Evolutionary conservation across 1,284 basidiomycete genomes (phyloP).

Genomic region (Fomitopsis pinicola): DNA sequence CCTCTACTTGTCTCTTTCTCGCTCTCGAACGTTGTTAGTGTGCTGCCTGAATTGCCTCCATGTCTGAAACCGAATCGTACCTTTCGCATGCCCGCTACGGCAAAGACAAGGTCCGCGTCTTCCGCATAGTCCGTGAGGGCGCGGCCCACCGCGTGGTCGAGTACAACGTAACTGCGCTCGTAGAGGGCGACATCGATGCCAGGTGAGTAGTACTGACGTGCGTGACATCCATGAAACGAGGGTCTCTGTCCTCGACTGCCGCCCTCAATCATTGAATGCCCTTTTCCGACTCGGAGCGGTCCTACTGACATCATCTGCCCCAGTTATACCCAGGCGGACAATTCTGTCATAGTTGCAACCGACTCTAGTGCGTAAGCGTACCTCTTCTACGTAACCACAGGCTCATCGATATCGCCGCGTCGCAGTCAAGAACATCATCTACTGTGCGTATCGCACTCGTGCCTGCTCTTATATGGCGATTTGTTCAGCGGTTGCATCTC

Average conservation of each 20-base stretch:
- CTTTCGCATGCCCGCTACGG: slow-evolving; percentile 69
- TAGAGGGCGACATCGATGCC: slow-evolving; percentile 77
- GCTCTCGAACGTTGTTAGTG: neutral
- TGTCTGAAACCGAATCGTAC: slow-evolving; percentile 11
- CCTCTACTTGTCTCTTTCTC: neutral
- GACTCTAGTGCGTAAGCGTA: slow-evolving; percentile 66
- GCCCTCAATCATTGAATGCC: neutral
- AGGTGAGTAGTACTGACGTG: slow-evolving; percentile 39
- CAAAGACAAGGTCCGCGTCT: slow-evolving; percentile 83
- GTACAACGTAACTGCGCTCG: slow-evolving; percentile 72
- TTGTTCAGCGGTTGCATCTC: neutral
- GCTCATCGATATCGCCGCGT: neutral
- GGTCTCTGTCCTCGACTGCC: neutral
- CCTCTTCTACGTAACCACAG: neutral
- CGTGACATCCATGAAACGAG: neutral
- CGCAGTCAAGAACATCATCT: slow-evolving; percentile 89
- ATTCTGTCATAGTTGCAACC: slow-evolving; percentile 81
- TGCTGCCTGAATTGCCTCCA: neutral
- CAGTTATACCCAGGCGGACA: slow-evolving; percentile 82
- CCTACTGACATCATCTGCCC: neutral
- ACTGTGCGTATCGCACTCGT: slow-evolving; percentile 49
- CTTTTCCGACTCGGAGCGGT: neutral
- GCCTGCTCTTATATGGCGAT: neutral
- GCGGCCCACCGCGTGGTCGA: slow-evolving; percentile 72
- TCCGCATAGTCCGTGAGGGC: slow-evolving; percentile 77